These are phyloP conservation scores for Microstegium vimineum DNA, from an alignment of 176 grass and related monocot species.

Conservation along the genomic window DNA sequence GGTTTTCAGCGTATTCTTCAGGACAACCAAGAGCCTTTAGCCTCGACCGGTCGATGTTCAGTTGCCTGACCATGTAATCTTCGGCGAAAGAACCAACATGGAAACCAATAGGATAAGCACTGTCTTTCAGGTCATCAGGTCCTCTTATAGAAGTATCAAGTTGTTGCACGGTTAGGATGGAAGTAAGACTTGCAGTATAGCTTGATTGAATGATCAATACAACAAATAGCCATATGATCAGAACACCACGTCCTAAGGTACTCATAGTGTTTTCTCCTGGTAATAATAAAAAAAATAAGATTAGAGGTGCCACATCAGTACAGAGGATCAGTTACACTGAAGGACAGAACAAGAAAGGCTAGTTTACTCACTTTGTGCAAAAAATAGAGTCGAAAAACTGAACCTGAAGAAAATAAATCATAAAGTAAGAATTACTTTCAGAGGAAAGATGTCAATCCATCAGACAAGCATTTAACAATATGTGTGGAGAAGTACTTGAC, in stretches of 20 bases:
- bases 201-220: slow-evolving; percentile 95
- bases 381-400: slow-evolving; percentile 97
- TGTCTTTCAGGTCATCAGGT: slow-evolving; percentile 61
- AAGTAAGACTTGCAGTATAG: slow-evolving; percentile 96
- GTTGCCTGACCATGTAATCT: slow-evolving; percentile 82
- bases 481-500: neutral
- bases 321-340: neutral
- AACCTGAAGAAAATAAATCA: slow-evolving; percentile 62
- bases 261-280: slow-evolving; percentile 82
- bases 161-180: slow-evolving; percentile 91
- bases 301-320: neutral
- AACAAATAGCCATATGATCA: slow-evolving; percentile 97
- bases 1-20: slow-evolving; percentile 56
- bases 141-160: slow-evolving; percentile 78
- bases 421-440: slow-evolving; percentile 25
- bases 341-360: slow-evolving; percentile 22
- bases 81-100: slow-evolving; percentile 84
- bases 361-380: slow-evolving; percentile 85
- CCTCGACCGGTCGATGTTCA: slow-evolving; percentile 64
- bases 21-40: slow-evolving; percentile 67
- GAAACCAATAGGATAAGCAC: slow-evolving; percentile 69
- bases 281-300: slow-evolving; percentile 4
- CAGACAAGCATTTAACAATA: neutral
- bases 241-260: slow-evolving; percentile 64
- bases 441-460: neutral